Conservation (phyloP, 331 rosid species). For the Malus hybrid region DNA sequence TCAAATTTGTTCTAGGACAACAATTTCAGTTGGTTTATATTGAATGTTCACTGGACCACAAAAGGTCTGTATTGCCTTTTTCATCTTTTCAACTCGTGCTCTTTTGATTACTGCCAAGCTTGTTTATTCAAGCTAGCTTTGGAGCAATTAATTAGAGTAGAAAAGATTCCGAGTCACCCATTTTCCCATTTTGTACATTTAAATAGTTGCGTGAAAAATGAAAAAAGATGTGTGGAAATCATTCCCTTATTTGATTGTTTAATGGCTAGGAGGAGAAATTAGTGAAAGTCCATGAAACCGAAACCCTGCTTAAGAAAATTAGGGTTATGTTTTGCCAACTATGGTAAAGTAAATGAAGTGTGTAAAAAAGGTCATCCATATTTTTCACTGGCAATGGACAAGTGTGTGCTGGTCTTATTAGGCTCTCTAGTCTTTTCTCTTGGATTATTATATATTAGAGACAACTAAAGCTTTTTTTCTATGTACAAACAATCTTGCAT, state of each 20-base stretch:
- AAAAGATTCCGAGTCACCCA: not conserved
- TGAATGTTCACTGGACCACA: constrained; percentile 54
- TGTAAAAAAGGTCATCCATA: not conserved
- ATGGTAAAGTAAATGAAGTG: not conserved
- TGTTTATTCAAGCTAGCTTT: not conserved
- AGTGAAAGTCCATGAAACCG: not conserved
- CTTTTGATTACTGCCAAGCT: constrained; percentile 15
- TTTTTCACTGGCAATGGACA: not conserved
- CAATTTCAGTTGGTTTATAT: constrained; percentile 3
- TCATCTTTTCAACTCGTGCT: constrained; percentile 19
- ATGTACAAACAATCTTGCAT: not conserved
- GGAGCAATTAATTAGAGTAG: constrained; percentile 15
- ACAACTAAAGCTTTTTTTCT: constrained; percentile 5
- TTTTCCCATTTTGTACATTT: not conserved
- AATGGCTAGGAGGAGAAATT: not conserved
- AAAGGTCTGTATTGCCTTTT: not conserved
- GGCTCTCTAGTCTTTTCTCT: not conserved
- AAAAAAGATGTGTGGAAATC: not conserved
- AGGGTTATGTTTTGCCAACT: not conserved
- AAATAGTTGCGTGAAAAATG: not conserved
- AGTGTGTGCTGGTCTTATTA: not conserved
- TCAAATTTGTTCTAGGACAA: not conserved
- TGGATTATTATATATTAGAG: not conserved
- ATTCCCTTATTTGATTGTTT: not conserved
- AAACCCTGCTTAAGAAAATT: not conserved